Conservation (phyloP, 345 rosid genomes). For the Stellera chamaejasme region DNA sequence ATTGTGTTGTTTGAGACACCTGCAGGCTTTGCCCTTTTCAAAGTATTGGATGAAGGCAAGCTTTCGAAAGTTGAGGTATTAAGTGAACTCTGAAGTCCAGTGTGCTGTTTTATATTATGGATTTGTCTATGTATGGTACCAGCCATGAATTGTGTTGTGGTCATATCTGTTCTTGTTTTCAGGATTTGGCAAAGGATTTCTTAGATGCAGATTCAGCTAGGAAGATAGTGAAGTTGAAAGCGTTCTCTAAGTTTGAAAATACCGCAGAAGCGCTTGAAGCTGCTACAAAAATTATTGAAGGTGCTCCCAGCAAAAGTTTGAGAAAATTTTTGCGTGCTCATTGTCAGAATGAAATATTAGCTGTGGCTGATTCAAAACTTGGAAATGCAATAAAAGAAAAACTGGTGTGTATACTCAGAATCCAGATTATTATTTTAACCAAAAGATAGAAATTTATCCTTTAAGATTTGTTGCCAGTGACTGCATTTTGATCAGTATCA, state of each 20-base stretch:
- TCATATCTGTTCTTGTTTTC: constrained; percentile 8
- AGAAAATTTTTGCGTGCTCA: constrained; percentile 69
- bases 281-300: constrained; percentile 58
- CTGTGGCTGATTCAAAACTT: constrained; percentile 87
- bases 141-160: too few species aligned
- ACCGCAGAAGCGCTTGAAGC: constrained; percentile 84
- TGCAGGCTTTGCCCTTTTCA: constrained; percentile 71
- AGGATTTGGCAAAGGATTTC: constrained; percentile 68
- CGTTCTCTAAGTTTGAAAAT: constrained; percentile 84
- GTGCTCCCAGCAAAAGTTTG: constrained; percentile 66
- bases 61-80: constrained; percentile 66
- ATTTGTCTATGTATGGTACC: not conserved
- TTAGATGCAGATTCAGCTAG: constrained; percentile 44
- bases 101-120: too few species aligned
- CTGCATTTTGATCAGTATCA: constrained; percentile 4
- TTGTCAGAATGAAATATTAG: constrained; percentile 63
- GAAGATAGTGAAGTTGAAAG: constrained; percentile 78
- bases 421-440: not conserved
- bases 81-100: not conserved
- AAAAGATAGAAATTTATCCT: not conserved
- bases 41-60: constrained; percentile 74
- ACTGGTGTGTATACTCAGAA: constrained; percentile 34
- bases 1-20: constrained; percentile 64
- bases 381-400: constrained; percentile 90
- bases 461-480: too few species aligned